A percentile compares a stretch with the other conserved stretches of the same genome.
Conservation (phyloP, 2,329 filamentous ascomycete genomes). For the Metarhizium robertsii region DNA sequence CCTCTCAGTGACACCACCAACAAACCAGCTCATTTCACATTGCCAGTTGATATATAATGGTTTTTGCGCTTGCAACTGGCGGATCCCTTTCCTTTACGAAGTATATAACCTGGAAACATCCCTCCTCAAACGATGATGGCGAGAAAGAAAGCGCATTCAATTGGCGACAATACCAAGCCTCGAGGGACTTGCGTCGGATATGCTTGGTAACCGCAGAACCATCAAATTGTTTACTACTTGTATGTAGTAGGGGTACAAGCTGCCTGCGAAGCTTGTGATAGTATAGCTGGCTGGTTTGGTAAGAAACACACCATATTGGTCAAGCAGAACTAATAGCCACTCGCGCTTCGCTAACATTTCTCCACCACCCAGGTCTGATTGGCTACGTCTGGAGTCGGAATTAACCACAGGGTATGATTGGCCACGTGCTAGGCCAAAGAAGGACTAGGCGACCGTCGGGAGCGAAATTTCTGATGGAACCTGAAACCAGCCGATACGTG, state of each 20-base stretch:
- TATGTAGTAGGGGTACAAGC: too few relatives aligned
- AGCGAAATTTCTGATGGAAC: background rate
- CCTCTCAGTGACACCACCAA: too few relatives aligned
- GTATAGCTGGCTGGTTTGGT: background rate
- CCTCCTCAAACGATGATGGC: too few relatives aligned
- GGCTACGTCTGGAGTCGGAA: background rate
- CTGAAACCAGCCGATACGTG: slow-evolving; percentile 1
- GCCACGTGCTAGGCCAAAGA: background rate
- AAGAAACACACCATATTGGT: background rate
- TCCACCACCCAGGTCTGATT: background rate
- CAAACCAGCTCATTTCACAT: background rate
- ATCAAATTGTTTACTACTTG: too few relatives aligned
- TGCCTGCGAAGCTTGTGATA: background rate
- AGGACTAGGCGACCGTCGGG: background rate
- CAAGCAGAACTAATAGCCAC: background rate
- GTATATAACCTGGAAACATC: too few relatives aligned
- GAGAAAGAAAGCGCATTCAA: too few relatives aligned
- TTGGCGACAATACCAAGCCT: too few relatives aligned
- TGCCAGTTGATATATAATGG: background rate
- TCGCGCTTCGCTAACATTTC: background rate
- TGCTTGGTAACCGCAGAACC: too few relatives aligned
- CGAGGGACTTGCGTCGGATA: too few relatives aligned
- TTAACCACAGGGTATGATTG: background rate
- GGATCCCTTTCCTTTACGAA: too few relatives aligned
- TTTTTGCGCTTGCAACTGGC: background rate